Conservation (phyloP, 164 flowering plant species). For the Nymphaea colorata region DNA sequence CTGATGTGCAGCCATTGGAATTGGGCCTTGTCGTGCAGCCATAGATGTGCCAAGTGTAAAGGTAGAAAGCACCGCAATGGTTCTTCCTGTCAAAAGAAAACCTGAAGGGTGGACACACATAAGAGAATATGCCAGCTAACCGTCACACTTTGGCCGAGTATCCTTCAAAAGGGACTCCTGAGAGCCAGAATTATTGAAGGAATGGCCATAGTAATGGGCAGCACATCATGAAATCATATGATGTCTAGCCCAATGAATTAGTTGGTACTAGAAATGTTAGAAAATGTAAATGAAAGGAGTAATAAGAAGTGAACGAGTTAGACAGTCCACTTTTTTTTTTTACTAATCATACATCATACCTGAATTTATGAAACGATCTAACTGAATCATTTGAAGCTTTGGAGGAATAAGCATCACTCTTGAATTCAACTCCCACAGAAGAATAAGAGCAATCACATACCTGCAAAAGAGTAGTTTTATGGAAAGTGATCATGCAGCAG, state of each 20-base stretch:
- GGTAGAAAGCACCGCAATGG: slow-evolving; percentile 59
- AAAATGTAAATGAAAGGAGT: too few species aligned
- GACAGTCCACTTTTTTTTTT: too few species aligned
- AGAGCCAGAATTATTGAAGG: too few species aligned
- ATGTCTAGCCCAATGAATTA: too few species aligned
- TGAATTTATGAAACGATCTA: slow-evolving; percentile 58
- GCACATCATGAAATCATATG: too few species aligned
- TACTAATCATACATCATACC: slow-evolving; percentile 24
- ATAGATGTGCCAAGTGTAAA: slow-evolving; percentile 74
- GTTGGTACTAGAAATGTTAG: too few species aligned
- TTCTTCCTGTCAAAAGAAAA: slow-evolving; percentile 72
- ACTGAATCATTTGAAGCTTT: slow-evolving; percentile 29
- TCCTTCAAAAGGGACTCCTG: too few species aligned
- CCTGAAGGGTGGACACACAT: slow-evolving; percentile 29
- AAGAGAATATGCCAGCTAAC: too few species aligned
- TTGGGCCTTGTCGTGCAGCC: slow-evolving; percentile 83
- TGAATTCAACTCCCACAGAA: slow-evolving; percentile 67
- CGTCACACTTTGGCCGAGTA: too few species aligned
- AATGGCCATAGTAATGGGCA: too few species aligned
- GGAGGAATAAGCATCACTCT: slow-evolving; percentile 48
- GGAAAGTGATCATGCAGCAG: not conserved
- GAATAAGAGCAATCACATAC: slow-evolving; percentile 71
- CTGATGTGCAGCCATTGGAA: slow-evolving; percentile 89
- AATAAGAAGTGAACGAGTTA: too few species aligned
- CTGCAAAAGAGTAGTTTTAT: slow-evolving; percentile 20